Percentiles rank a stretch among this genome's conserved stretches.
phyloP scores from a whole-genome alignment of 2,329 filamentous ascomycete genomes.

The Cordyceps fumosorosea region DNA sequence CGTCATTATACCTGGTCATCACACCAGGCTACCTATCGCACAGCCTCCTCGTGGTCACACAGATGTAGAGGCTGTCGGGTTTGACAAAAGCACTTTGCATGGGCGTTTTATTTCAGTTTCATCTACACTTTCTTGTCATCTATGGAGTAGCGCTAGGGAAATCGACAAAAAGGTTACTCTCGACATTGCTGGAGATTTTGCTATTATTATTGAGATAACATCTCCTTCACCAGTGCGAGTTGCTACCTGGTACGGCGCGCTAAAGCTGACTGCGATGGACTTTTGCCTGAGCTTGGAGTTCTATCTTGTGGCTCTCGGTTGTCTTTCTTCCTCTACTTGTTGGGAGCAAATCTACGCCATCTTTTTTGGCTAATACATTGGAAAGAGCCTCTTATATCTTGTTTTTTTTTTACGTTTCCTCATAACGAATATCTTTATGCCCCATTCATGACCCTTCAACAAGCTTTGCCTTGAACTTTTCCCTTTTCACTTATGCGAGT shows the following conservation, averaged over 20 bases:
- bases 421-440: conserved; percentile 11
- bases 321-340: neutral
- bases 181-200: conserved; percentile 4
- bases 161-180: neutral
- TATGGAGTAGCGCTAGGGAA: neutral
- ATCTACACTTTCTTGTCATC: neutral
- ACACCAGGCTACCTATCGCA: neutral
- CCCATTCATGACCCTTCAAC: conserved; percentile 7
- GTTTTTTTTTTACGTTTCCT: neutral
- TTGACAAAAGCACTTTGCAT: conserved; percentile 3
- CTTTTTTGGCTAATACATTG: conserved; percentile 2
- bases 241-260: neutral
- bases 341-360: neutral
- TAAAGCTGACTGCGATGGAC: no score
- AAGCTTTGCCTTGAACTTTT: neutral
- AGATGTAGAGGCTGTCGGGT: neutral
- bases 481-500: neutral
- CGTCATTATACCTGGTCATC: neutral
- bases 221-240: neutral
- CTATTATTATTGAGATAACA: neutral
- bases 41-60: neutral
- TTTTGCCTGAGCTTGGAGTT: no score
- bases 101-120: conserved; percentile 4
- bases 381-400: neutral
- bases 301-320: neutral